A percentile compares a stretch with the other conserved stretches of the same genome.
Conservation (phyloP, 768 basidiomycete species). For the Boletus reticuloceps region DNA sequence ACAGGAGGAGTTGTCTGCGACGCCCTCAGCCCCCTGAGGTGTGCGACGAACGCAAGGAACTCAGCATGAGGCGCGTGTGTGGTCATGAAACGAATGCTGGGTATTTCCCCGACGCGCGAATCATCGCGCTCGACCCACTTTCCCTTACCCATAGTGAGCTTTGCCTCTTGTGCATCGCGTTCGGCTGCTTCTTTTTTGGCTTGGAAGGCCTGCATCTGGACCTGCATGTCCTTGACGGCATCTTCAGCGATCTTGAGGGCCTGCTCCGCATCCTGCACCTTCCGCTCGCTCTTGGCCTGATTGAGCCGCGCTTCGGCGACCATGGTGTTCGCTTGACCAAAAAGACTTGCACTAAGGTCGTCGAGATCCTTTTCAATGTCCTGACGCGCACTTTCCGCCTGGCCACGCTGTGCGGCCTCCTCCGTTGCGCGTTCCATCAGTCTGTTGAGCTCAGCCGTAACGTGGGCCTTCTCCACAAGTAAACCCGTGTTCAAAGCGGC, state of each 20-base stretch:
- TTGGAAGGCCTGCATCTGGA: constrained; percentile 75
- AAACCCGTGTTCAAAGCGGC: constrained; percentile 88
- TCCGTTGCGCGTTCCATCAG: constrained; percentile 95
- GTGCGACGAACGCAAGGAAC: constrained; percentile 71
- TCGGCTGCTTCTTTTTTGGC: constrained; percentile 65
- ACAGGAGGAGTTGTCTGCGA: constrained; percentile 58
- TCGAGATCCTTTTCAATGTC: constrained; percentile 94
- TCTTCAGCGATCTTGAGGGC: constrained; percentile 85
- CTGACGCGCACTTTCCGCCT: constrained; percentile 78
- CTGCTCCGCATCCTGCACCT: constrained; percentile 72
- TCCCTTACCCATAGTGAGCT: constrained; percentile 59
- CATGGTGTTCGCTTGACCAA: constrained; percentile 95
- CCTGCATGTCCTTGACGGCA: constrained; percentile 79
- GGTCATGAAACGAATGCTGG: constrained; percentile 50
- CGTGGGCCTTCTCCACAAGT: constrained; percentile 87
- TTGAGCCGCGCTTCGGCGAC: constrained; percentile 86
- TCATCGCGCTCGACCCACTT: constrained; percentile 56
- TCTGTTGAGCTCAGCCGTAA: constrained; percentile 86
- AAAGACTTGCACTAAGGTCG: constrained; percentile 87
- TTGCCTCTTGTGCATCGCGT: constrained; percentile 47
- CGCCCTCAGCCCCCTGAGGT: constrained; percentile 69
- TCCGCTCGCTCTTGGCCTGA: constrained; percentile 65
- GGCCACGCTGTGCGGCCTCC: constrained; percentile 86
- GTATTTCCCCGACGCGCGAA: constrained; percentile 24
- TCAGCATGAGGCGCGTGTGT: constrained; percentile 79